These are phyloP conservation scores for Astathelohania contejeani DNA, from an alignment of 371 early-diverging fungal genomes.

Conservation along the genomic window DNA sequence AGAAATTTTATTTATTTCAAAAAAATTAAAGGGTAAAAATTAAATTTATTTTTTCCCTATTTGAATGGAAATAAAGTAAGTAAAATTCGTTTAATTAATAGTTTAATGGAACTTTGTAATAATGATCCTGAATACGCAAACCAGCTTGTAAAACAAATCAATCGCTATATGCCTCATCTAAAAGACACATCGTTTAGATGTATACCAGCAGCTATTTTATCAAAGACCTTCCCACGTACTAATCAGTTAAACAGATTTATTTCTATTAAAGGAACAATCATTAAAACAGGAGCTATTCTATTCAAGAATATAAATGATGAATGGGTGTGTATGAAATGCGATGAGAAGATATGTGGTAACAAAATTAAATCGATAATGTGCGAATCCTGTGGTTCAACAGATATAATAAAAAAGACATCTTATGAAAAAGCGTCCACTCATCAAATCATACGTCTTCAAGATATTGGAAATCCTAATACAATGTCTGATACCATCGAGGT, in stretches of 20 bases:
- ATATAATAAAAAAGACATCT: constrained; percentile 11
- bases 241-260: constrained; percentile 35
- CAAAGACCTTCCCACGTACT: constrained; percentile 14
- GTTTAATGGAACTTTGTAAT: constrained; percentile 35
- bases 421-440: constrained; percentile 26
- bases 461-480: constrained; percentile 31
- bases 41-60: too few species aligned
- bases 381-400: constrained; percentile 30
- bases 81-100: background rate
- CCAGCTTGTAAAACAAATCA: constrained; percentile 15
- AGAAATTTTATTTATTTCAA: too few species aligned
- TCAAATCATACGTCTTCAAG: constrained; percentile 42
- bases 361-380: constrained; percentile 26
- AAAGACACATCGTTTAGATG: background rate
- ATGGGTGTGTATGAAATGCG: constrained; percentile 32
- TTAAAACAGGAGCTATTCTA: constrained; percentile 30
- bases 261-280: constrained; percentile 40
- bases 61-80: background rate
- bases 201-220: background rate
- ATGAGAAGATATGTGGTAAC: constrained; percentile 21
- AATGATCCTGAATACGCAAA: constrained; percentile 36
- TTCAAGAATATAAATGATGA: constrained; percentile 31
- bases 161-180: background rate
- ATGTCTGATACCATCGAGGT: constrained; percentile 44
- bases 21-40: too few species aligned